Conservation (phyloP, 2,329 filamentous ascomycete species). For the Fusarium abutilonis region DNA sequence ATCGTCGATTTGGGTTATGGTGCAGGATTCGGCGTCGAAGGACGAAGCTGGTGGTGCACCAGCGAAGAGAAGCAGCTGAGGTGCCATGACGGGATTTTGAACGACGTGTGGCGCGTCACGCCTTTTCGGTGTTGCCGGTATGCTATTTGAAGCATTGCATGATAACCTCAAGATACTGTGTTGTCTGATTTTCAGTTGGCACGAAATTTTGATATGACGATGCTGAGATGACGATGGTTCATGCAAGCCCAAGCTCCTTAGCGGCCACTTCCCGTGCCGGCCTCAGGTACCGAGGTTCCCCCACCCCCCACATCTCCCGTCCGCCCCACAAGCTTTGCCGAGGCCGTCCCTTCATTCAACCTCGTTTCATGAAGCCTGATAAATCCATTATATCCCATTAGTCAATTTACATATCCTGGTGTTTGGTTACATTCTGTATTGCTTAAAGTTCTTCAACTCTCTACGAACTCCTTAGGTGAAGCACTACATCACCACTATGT, state of each 20-base stretch:
- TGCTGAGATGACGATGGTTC: slow-evolving; percentile 5
- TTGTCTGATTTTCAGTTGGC: not conserved
- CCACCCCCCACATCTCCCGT: slow-evolving; percentile 30
- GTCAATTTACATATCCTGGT: too few relatives aligned
- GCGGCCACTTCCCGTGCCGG: slow-evolving; percentile 25
- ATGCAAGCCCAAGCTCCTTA: slow-evolving; percentile 14
- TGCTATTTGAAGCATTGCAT: slow-evolving; percentile 15
- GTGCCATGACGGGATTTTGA: slow-evolving; percentile 37
- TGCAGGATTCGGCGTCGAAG: slow-evolving; percentile 46
- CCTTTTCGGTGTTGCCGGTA: not conserved
- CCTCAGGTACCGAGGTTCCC: slow-evolving; percentile 37
- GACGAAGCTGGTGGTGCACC: slow-evolving; percentile 50
- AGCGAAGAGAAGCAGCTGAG: slow-evolving; percentile 52
- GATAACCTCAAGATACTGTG: not conserved
- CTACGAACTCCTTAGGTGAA: not conserved
- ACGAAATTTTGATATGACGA: slow-evolving; percentile 4
- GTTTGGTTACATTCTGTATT: not conserved
- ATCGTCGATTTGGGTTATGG: slow-evolving; percentile 43
- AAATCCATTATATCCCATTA: not conserved
- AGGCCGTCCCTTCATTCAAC: slow-evolving; percentile 24
- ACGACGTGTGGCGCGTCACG: not conserved
- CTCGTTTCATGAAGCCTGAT: slow-evolving; percentile 11
- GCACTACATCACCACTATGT: slow-evolving; percentile 23
- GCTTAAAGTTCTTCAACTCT: not conserved
- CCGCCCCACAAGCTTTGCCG: slow-evolving; percentile 23